A percentile compares a stretch with the other conserved stretches of the same genome.
Conservation (phyloP, 768 basidiomycete genomes). For the Lactarius indigo region DNA sequence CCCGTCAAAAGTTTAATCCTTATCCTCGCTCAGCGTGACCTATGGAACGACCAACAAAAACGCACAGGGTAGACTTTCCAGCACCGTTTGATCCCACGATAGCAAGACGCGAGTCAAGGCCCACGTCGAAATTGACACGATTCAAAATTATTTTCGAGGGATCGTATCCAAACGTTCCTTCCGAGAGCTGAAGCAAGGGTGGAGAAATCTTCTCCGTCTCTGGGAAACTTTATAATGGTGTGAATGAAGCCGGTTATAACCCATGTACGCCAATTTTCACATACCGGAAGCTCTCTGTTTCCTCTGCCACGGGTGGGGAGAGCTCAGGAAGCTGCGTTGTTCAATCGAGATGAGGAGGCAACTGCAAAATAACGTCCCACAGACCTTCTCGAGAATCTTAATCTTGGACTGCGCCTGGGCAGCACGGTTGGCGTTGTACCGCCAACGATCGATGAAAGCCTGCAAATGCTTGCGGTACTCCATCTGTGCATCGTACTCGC, state of each 20-base stretch:
- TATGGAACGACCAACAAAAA: slow-evolving; percentile 8
- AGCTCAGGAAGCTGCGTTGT: slow-evolving; percentile 75
- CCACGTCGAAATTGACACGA: slow-evolving; percentile 83
- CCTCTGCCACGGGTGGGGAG: slow-evolving; percentile 88
- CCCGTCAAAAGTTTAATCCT: slow-evolving; percentile 93
- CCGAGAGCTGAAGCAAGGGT: slow-evolving; percentile 87
- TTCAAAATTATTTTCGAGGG: slow-evolving; percentile 73
- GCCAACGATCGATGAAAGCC: slow-evolving; percentile 97
- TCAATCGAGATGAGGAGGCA: not conserved
- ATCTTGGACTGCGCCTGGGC: slow-evolving; percentile 81
- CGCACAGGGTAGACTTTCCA: slow-evolving; percentile 92
- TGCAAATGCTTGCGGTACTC: slow-evolving; percentile 93
- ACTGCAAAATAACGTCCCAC: not conserved
- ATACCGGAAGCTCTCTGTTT: slow-evolving; percentile 88
- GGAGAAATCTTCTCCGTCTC: slow-evolving; percentile 98
- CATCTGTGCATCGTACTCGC: slow-evolving; percentile 96
- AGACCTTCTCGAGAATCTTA: slow-evolving; percentile 71
- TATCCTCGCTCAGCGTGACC: slow-evolving; percentile 1
- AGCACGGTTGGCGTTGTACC: slow-evolving; percentile 94
- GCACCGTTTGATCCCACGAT: slow-evolving; percentile 94
- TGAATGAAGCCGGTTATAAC: not conserved
- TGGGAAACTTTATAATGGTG: slow-evolving; percentile 59
- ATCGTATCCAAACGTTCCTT: slow-evolving; percentile 86
- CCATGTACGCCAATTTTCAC: slow-evolving; percentile 15
- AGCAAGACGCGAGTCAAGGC: slow-evolving; percentile 91